Base-by-base conservation (phyloP, 2,329 filamentous ascomycete species). In the Fusarium protoensiforme region DNA sequence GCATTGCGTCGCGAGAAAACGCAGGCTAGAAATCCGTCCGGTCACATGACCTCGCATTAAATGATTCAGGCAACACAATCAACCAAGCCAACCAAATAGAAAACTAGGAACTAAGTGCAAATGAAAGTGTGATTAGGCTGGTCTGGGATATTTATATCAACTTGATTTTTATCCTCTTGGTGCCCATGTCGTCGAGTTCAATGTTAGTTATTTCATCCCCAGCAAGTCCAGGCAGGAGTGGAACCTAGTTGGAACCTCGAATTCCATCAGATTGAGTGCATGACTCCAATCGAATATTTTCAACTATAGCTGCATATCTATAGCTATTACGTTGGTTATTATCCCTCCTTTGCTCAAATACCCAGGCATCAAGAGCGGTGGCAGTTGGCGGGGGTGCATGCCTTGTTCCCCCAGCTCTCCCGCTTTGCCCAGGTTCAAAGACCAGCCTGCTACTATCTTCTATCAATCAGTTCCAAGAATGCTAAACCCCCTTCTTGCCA, bases 31-130 rank as follows among this genome's bases (percentile, higher is more conserved):
- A 48, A 33, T 24, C 16, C 16, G 14, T 27, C 39, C 1, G 18
- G 39, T 78, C 77, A 79, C 77, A 77, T 79, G 77, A 69, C 29
- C 5, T 2, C 20, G 1, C 2, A 13, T 53, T 53, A 4, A 53
- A 53, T 9, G 11, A 20, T 31, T 35, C 24, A 61, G 20, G n/a
- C 58, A 35, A 20, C 58, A 24, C 29, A 14, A 16, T 36, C 22
- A 35, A 35, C 20, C 27, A 46, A 33, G 10, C n/a, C 35, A 27
- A 7, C 46, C 46, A 53, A 10, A 20, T 53, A 20, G 18, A 31
- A 31, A 31, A 29, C n/a, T 51, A 18, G 11, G 13, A 4, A 43
- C 22, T 24, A 11, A 8, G 11, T 43, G 27, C n/a, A 20, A 51
- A n/a, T 27, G 8, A 8, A 27, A 27, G 7, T 16, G 22, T 18